A percentile compares a stretch with the other conserved stretches of the same genome.
phyloP scores from a whole-genome alignment of 345 rosid genomes.

The Eucalyptus regnans region DNA sequence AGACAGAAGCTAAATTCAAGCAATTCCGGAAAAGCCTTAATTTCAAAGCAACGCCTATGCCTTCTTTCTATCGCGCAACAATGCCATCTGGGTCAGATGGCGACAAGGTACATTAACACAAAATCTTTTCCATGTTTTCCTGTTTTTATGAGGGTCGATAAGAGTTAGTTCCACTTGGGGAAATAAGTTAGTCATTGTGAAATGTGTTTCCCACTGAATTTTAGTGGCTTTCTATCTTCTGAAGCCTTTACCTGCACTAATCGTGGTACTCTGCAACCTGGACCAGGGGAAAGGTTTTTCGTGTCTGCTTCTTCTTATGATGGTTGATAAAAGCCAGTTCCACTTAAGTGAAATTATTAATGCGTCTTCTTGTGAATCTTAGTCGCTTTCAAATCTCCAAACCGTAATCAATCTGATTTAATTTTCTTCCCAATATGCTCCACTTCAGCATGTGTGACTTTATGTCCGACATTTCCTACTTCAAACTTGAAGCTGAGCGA shows the following conservation, averaged over 20 bases:
- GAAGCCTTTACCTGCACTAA: background rate
- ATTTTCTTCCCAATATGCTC: background rate
- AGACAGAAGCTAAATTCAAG: slow-evolving; percentile 52
- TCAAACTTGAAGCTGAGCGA: background rate
- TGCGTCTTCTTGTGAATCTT: background rate
- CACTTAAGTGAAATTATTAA: background rate
- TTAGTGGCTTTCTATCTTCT: background rate
- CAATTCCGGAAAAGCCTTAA: slow-evolving; percentile 63
- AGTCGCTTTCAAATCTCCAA: background rate
- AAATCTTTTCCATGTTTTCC: background rate
- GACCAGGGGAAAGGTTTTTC: background rate
- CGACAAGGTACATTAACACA: slow-evolving; percentile 35
- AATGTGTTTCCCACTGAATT: background rate
- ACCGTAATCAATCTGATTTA: background rate
- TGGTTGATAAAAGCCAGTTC: background rate
- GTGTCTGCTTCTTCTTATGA: background rate
- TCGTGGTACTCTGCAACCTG: background rate
- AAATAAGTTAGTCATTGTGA: background rate
- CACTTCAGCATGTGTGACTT: background rate
- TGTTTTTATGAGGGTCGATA: background rate
- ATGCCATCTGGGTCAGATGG: background rate
- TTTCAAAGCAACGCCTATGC: slow-evolving; percentile 86
- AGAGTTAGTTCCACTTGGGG: background rate
- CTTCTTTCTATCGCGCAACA: slow-evolving; percentile 55
- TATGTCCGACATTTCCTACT: background rate